Base-by-base conservation (phyloP, 2,329 filamentous ascomycete genomes). In the Herpotrichia juniperi region DNA sequence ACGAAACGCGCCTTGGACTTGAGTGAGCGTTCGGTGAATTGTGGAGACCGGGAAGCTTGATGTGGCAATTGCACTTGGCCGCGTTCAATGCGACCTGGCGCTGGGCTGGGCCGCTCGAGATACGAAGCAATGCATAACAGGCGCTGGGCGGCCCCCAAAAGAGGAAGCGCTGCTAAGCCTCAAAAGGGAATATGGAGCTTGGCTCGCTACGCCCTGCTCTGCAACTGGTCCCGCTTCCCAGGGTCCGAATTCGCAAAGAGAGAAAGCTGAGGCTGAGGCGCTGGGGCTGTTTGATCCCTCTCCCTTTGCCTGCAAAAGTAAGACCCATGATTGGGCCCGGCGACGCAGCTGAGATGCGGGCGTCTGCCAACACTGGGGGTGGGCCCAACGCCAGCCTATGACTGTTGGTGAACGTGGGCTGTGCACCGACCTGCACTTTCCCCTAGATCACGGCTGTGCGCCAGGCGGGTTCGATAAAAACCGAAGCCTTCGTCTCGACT, bases 121-220 rank as follows among this genome's bases (percentile, higher is more conserved):
- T 47, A 47, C 44, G 44, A 47, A 47, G 44, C 44, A 24, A 25
- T 58, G 49, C 59, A 51, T 53, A 46, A 53, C 34, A 48, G 51
- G 46, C 21, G n/a, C 22, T 12, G 56, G 51, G 11, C 45, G 30
- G 52, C 54, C 52, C 54, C 56, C 58, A 55, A 42, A 48, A 39
- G 4, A 32, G 14, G 42, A 11, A 34, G n/a, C 37, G 3, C 37
- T n/a, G n/a, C 37, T 25, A 40, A 12, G 9, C 37, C 37, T n/a
- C 21, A 56, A 40, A n/a, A 43, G 57, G 58, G 57, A 51, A 59
- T 58, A 56, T 42, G 37, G 45, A 47, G 39, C 56, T 60, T 51
- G 53, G 50, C 57, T 67, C 66, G 65, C 64, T 57, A 51, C 25
- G 31, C 59, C 66, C 56, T 64, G 66, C 54, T 9, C 30, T 22